These are phyloP conservation scores for Moesziomyces sp. DNA, from an alignment of 1,284 basidiomycete species.

Conservation along the genomic window DNA sequence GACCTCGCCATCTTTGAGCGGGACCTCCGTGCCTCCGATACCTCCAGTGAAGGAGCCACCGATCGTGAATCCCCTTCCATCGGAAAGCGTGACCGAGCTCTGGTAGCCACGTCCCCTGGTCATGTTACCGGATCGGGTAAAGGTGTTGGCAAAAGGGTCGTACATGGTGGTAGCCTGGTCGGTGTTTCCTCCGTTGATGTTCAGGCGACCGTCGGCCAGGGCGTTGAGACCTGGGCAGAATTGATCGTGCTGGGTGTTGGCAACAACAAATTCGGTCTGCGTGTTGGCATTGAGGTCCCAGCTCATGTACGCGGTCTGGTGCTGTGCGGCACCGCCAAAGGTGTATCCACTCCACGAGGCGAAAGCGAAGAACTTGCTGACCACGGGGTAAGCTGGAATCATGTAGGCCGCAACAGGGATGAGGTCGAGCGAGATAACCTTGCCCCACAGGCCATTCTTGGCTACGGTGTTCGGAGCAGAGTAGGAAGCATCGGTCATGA, in stretches of 20 bases:
- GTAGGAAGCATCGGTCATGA: not conserved
- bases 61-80: constrained; percentile 2
- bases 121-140: constrained; percentile 1
- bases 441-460: constrained; percentile 6
- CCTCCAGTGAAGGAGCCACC: constrained; percentile 4
- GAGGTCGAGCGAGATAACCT: not conserved
- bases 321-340: constrained; percentile 1
- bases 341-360: constrained; percentile 1
- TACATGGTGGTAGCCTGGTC: constrained; percentile 4
- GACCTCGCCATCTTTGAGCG: constrained; percentile 3
- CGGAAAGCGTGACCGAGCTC: constrained; percentile 4
- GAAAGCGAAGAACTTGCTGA: constrained; percentile 5
- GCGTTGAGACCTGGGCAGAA: constrained; percentile 6
- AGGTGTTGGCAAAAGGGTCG: constrained; percentile 2
- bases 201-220: constrained; percentile 1
- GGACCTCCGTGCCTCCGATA: not conserved
- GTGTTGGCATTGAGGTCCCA: constrained; percentile 4
- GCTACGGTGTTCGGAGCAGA: not conserved
- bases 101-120: constrained; percentile 6
- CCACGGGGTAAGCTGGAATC: not conserved
- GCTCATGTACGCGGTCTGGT: constrained; percentile 1
- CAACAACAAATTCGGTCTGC: not conserved
- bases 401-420: constrained; percentile 3
- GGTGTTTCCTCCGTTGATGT: constrained; percentile 8
- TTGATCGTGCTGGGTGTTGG: constrained; percentile 8